Base-by-base conservation (phyloP, 2,329 filamentous ascomycete genomes). In the Aspergillus aculeatinus region DNA sequence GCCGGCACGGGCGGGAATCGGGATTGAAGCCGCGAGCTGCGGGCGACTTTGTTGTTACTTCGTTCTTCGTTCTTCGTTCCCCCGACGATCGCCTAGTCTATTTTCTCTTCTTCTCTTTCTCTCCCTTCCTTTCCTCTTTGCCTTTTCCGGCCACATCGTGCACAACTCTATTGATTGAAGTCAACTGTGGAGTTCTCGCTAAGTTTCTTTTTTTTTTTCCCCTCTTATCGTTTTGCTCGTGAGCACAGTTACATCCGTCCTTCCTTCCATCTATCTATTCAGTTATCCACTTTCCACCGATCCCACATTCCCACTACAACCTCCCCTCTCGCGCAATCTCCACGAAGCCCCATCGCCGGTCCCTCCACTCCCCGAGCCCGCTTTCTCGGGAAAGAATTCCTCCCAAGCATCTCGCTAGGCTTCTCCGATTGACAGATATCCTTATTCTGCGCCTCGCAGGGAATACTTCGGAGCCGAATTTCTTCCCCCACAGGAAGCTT, bases 381-480 rank as follows among this genome's bases (percentile, higher is more conserved):
- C 39, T 35, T 14, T 4, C 12, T 44, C 39, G 39, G 33, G 39
- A 9, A 44, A 44, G 14, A n/a, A n/a, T 44, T 44, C 16, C 39
- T 16, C n/a, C 16, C 39, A 44, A 19, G 12, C 2, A 19, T 19
- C 6, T 44, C 39, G 16, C 16, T 12, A 19, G 5, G 14, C 9
- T 19, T 7, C n/a, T 19, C 39, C 39, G 39, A 44, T 19, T 6
- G 39, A 44, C 6, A 48, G 27, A 29, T 29, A 29, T 29, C 3
- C 27, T 29, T 29, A 31, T n/a, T 10, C n/a, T 27, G 6, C 12
- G 16, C 6, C 5, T 21, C 23, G 16, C 27, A 48, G 42, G 44
- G 2, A 27, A 48, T 9, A n/a, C 14, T 44, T 55, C 42, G 56
- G 50, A 35, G 33, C 57, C 55, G 55, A 56, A 50, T 27, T 16